Percentiles rank a stretch among this genome's conserved stretches.
These are phyloP conservation scores for Clarireedia homoeocarpa DNA, from an alignment of 2,329 filamentous ascomycete species.

Conservation along the genomic window DNA sequence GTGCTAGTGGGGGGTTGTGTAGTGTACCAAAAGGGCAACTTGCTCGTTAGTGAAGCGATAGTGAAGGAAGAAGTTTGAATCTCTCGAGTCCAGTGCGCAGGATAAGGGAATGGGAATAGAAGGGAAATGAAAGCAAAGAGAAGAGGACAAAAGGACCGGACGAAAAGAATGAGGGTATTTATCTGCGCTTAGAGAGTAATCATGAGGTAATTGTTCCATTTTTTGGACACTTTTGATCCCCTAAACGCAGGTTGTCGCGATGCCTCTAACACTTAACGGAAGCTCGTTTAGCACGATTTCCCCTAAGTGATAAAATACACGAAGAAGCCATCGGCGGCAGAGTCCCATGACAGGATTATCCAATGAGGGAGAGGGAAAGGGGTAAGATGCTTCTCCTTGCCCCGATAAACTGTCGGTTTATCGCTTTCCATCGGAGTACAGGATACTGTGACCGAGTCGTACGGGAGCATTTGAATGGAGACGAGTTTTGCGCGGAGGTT, in stretches of 20 bases:
- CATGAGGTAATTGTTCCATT: conserved; percentile 5
- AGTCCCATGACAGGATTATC: conserved; percentile 1
- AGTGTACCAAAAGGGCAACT: too few species aligned
- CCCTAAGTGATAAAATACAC: conserved; percentile 22
- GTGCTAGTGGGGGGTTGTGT: conserved; percentile 1
- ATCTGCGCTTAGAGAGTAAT: conserved; percentile 1
- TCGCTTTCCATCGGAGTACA: too few species aligned
- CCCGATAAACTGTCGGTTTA: too few species aligned
- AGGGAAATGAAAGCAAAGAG: neutral
- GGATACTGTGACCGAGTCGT: too few species aligned
- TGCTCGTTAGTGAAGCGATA: neutral
- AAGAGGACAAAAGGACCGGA: neutral
- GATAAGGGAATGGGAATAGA: neutral
- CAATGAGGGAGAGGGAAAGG: neutral
- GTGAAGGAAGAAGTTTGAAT: neutral
- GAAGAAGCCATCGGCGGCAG: neutral
- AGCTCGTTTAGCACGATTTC: conserved; percentile 10
- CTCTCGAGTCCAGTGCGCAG: neutral
- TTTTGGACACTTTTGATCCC: conserved; percentile 1
- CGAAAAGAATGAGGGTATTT: neutral
- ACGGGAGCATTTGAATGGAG: too few species aligned
- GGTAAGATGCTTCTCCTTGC: too few species aligned
- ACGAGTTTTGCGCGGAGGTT: too few species aligned
- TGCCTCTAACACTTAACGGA: conserved; percentile 14
- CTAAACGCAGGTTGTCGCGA: conserved; percentile 14